phyloP scores from a whole-genome alignment of 2,329 filamentous ascomycete genomes.

The Trematosphaeria pertusa region DNA sequence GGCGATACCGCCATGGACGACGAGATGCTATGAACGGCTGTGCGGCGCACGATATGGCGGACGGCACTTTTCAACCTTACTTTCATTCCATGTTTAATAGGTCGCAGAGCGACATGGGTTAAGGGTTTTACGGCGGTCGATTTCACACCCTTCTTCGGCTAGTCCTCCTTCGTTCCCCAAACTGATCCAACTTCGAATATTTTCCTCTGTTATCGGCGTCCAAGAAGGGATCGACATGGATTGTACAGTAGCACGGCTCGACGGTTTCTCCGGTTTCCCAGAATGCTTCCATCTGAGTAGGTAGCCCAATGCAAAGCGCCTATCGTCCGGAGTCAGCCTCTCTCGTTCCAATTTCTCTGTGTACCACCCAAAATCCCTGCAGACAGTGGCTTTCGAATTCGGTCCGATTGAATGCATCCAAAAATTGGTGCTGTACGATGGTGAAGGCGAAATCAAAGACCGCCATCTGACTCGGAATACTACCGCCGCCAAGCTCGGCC shows the following conservation, averaged over 20 bases:
- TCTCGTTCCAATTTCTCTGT: no score
- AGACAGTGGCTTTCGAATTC: no score
- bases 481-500: no score
- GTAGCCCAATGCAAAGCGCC: constrained; percentile 25
- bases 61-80: constrained; percentile 11
- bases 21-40: constrained; percentile 43
- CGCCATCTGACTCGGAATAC: no score
- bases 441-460: no score
- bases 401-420: no score
- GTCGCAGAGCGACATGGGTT: constrained; percentile 18
- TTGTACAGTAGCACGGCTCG: constrained; percentile 33
- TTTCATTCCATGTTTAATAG: constrained; percentile 15
- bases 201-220: no score
- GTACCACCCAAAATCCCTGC: no score
- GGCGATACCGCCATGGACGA: constrained; percentile 50
- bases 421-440: no score
- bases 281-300: constrained; percentile 21
- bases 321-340: no score
- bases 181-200: no score
- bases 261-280: constrained; percentile 14
- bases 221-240: constrained; percentile 12
- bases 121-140: constrained; percentile 18
- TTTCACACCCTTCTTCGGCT: constrained; percentile 18
- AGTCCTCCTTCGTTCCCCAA: no score
- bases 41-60: neutral